Evolutionary conservation across 768 basidiomycete genomes (phyloP).

Genomic region (Hygrophoropsis aurantiaca): DNA sequence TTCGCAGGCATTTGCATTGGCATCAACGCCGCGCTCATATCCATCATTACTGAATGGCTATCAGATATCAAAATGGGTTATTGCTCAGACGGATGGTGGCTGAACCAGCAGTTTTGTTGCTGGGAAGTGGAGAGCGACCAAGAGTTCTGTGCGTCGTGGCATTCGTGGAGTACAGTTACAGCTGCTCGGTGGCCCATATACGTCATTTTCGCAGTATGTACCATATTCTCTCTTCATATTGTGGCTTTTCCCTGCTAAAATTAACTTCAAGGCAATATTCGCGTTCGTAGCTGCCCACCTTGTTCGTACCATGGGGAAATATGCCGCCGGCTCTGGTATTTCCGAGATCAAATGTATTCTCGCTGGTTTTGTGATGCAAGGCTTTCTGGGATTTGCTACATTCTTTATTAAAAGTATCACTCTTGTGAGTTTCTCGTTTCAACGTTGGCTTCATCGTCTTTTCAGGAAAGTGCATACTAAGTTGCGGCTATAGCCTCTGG

Average conservation of each 20-base stretch:
- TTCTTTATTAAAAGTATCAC: constrained; percentile 94
- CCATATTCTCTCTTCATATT: background rate
- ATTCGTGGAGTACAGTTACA: constrained; percentile 77
- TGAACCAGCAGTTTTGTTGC: constrained; percentile 97
- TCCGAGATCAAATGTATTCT: constrained; percentile 99
- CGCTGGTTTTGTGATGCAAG: constrained; percentile 96
- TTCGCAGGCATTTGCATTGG: constrained; percentile 90
- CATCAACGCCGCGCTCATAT: constrained; percentile 90
- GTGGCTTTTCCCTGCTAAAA: background rate
- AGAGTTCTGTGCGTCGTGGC: constrained; percentile 89
- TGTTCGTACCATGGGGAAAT: constrained; percentile 85
- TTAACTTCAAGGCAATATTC: constrained; percentile 60
- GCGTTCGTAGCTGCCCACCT: constrained; percentile 87
- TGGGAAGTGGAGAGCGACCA: constrained; percentile 90
- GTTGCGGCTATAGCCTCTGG: constrained; percentile 92
- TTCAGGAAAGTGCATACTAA: constrained; percentile 9
- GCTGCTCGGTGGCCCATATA: constrained; percentile 82
- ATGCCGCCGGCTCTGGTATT: constrained; percentile 97
- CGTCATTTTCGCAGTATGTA: constrained; percentile 82
- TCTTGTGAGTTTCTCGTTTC: constrained; percentile 79
- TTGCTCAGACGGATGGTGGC: constrained; percentile 96
- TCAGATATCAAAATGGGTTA: constrained; percentile 98
- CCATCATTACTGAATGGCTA: constrained; percentile 95
- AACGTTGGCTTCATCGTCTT: background rate
- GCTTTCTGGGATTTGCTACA: constrained; percentile 87